Evolutionary conservation across 2,329 filamentous ascomycete genomes (phyloP), one percentile per base, ranked within the genome.

Genomic region (Colletotrichum ledebouriae): DNA sequence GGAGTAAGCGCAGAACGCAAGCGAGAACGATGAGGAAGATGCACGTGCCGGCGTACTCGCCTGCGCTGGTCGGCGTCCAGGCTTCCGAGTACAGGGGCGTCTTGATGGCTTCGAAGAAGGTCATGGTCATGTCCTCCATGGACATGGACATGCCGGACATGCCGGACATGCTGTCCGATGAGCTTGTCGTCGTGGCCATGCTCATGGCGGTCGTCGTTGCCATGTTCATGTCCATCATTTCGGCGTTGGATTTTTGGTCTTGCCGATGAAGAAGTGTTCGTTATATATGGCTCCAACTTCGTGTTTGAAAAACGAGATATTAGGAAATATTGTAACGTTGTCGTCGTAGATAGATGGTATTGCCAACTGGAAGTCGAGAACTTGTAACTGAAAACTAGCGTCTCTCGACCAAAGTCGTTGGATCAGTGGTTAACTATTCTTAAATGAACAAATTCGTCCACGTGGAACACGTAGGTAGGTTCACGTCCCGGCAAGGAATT

Each of bases 11-110:
- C 75, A 91, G 89, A 62, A 92, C 75, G 68, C 90, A 83, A 69
- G 90, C 90, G 59, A 98, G 89, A 41, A 91, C 73, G 76, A 97
- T 90, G 66, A 98, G 86, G 81, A 98, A 98, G 78, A 98, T 92
- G 83, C 95, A 97, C 29, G 94, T 97, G 63, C 89, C 95, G 2
- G 93, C 94, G 79, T 98, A 98, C 66, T 86, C 82, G 73, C 91
- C 93, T 4, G 85, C 82, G 42, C 82, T 89, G 22, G 76, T 80
- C 5, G 95, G 95, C 3, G 92, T 91, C 94, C 94, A 98, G 59
- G 83, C 78, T 17, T 80, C 77, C 11, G 92, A 90, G 80, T 82
- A 89, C 69, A 89, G 83, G 0, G 86, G 77, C 2, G 85, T 87
- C 58, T 74, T 72, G 52, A 78, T 81, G 66, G 79, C 86, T 71